Conservation (phyloP, 1,139 yeast species). For the Pichia sp. region DNA sequence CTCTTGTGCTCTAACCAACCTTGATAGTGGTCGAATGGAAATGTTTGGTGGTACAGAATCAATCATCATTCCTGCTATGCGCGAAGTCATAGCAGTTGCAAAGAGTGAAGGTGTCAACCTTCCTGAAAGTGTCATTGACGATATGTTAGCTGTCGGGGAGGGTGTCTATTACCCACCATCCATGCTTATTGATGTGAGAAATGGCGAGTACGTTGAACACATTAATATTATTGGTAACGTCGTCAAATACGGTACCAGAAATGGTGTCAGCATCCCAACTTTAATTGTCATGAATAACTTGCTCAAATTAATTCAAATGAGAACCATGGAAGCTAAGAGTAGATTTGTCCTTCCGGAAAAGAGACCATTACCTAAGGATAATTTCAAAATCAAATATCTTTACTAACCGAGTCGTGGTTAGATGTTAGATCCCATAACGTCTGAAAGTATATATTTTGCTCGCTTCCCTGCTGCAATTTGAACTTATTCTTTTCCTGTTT, state of each 20-base stretch:
- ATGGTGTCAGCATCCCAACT: slow-evolving; percentile 49
- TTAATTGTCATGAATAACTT: slow-evolving; percentile 50
- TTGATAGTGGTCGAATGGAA: slow-evolving; percentile 54
- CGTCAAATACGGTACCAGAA: slow-evolving; percentile 45
- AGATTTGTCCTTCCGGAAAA: slow-evolving; percentile 34
- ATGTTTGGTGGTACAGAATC: slow-evolving; percentile 44
- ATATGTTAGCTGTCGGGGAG: slow-evolving; percentile 11
- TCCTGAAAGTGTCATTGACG: slow-evolving; percentile 9
- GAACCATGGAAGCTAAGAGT: slow-evolving; percentile 47
- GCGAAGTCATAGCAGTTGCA: slow-evolving; percentile 55
- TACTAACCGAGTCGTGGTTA: background rate
- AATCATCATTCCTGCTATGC: slow-evolving; percentile 54
- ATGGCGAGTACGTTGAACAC: slow-evolving; percentile 61
- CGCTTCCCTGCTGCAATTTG: background rate
- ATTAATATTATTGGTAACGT: slow-evolving; percentile 72
- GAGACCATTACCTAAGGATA: slow-evolving; percentile 27
- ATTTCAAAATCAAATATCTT: slow-evolving; percentile 12
- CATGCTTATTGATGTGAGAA: slow-evolving; percentile 52
- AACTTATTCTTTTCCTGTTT: no score
- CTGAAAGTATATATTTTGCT: background rate
- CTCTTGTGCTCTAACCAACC: slow-evolving; percentile 45
- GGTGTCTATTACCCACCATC: slow-evolving; percentile 16
- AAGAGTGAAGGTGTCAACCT: slow-evolving; percentile 47
- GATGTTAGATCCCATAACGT: no score
- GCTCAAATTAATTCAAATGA: slow-evolving; percentile 50